Evolutionary conservation across 179 eudicot species (phyloP).

Genomic region (Amaranthus tricolor): DNA sequence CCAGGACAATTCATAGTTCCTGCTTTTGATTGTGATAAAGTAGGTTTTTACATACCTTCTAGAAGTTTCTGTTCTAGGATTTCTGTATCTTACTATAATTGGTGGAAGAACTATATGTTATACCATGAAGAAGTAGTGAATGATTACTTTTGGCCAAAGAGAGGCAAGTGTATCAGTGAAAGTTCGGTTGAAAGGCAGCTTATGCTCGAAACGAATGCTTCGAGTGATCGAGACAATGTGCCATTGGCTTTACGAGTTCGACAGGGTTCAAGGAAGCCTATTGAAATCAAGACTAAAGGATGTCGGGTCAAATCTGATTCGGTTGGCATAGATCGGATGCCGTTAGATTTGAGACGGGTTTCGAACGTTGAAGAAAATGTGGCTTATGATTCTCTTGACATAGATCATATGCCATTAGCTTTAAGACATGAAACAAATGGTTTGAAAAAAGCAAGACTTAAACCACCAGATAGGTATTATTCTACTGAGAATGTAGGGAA

Average conservation of each 20-base stretch:
- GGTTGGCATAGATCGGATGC: conserved; percentile 19
- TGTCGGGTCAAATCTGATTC: conserved; percentile 2
- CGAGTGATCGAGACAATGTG: conserved; percentile 10
- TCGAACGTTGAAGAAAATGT: background rate
- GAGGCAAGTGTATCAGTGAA: background rate
- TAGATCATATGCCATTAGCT: conserved; percentile 24
- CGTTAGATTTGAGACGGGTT: conserved; percentile 23
- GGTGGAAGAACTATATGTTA: conserved; percentile 26
- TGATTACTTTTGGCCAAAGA: background rate
- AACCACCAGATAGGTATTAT: conserved; percentile 13
- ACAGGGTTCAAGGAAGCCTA: background rate
- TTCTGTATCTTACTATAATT: conserved; percentile 21
- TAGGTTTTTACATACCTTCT: conserved; percentile 24
- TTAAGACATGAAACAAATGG: conserved; percentile 18
- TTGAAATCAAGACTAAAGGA: background rate
- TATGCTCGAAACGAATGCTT: background rate
- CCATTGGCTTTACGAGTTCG: conserved; percentile 25
- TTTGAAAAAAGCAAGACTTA: background rate
- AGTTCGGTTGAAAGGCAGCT: background rate
- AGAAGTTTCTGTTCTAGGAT: conserved; percentile 21
- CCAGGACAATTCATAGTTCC: conserved; percentile 11
- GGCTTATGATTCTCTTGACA: conserved; percentile 5
- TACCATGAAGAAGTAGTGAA: conserved; percentile 10
- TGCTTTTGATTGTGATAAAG: conserved; percentile 3
- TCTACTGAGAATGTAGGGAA: conserved; percentile 11